Conservation (phyloP, 495 filamentous ascomycete species). For the Aspergillus steynii region DNA sequence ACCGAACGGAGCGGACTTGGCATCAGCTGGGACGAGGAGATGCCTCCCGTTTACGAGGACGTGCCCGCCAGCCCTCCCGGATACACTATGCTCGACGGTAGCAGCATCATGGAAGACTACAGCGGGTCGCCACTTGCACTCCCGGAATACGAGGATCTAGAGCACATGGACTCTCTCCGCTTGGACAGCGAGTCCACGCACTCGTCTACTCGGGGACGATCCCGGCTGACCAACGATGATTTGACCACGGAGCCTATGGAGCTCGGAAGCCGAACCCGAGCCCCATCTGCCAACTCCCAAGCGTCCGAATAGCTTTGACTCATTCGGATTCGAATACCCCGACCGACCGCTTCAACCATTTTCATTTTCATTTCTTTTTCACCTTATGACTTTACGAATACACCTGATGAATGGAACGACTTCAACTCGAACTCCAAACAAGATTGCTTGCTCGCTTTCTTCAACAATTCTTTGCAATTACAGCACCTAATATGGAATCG, state of each 20-base stretch:
- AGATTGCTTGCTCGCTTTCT: not conserved
- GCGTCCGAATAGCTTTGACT: constrained; percentile 4
- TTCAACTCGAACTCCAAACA: not conserved
- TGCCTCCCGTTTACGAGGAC: constrained; percentile 91
- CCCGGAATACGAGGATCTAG: constrained; percentile 45
- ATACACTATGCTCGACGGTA: constrained; percentile 56
- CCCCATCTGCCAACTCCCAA: constrained; percentile 18
- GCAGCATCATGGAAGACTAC: constrained; percentile 47
- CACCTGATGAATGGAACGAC: not conserved
- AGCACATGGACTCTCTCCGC: constrained; percentile 44
- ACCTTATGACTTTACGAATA: not conserved
- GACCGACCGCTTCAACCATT: not conserved
- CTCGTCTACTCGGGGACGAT: constrained; percentile 34
- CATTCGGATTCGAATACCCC: not conserved
- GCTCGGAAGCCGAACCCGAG: constrained; percentile 15
- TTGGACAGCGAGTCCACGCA: constrained; percentile 41
- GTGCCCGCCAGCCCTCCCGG: constrained; percentile 84
- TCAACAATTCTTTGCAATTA: not conserved
- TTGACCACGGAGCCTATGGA: constrained; percentile 23
- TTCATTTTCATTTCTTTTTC: not conserved
- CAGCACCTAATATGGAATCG: not conserved
- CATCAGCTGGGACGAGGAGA: constrained; percentile 96
- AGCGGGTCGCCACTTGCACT: constrained; percentile 41
- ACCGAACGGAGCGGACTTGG: constrained; percentile 86
- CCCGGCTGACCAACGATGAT: constrained; percentile 23